Conservation (phyloP, 768 basidiomycete genomes). For the Rhizopogon sp. region DNA sequence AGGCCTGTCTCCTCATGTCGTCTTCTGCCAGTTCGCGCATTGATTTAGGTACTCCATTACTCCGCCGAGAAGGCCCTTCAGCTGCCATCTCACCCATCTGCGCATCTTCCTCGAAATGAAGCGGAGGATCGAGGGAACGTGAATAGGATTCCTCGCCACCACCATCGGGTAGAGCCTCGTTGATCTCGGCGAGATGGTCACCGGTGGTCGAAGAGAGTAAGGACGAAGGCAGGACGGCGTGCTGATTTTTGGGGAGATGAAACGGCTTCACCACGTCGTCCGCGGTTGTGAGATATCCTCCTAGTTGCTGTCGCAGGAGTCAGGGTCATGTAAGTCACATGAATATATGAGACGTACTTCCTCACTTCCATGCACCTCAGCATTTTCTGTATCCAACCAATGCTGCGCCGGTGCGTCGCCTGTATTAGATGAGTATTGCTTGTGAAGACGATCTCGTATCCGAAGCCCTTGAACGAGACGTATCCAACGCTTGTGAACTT, state of each 20-base stretch:
- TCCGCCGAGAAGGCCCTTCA: slow-evolving; percentile 2
- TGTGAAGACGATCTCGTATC: slow-evolving; percentile 77
- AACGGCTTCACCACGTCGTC: slow-evolving; percentile 73
- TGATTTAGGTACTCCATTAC: slow-evolving; percentile 41
- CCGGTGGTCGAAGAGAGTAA: slow-evolving; percentile 16
- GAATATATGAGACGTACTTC: slow-evolving; percentile 11
- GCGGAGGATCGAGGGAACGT: slow-evolving; percentile 5
- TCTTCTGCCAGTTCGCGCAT: slow-evolving; percentile 64
- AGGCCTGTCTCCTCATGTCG: slow-evolving; percentile 11
- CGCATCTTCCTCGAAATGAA: slow-evolving; percentile 8
- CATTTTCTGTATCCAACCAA: slow-evolving; percentile 10
- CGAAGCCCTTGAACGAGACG: slow-evolving; percentile 84
- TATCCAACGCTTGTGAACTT: slow-evolving; percentile 83
- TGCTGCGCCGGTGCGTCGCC: slow-evolving; percentile 7
- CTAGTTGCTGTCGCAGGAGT: slow-evolving; percentile 23
- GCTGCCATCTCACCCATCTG: slow-evolving; percentile 12
- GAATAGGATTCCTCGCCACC: background rate
- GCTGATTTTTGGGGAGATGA: slow-evolving; percentile 57
- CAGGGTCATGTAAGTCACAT: background rate
- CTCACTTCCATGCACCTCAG: slow-evolving; percentile 17
- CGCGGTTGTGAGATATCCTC: slow-evolving; percentile 63
- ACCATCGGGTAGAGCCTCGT: slow-evolving; percentile 13
- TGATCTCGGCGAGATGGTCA: slow-evolving; percentile 27
- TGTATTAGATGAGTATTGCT: slow-evolving; percentile 53
- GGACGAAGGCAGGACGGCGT: slow-evolving; percentile 11